phyloP scores from a whole-genome alignment of 352 stramenopile genomes.

The Globisporangium echinulatum region DNA sequence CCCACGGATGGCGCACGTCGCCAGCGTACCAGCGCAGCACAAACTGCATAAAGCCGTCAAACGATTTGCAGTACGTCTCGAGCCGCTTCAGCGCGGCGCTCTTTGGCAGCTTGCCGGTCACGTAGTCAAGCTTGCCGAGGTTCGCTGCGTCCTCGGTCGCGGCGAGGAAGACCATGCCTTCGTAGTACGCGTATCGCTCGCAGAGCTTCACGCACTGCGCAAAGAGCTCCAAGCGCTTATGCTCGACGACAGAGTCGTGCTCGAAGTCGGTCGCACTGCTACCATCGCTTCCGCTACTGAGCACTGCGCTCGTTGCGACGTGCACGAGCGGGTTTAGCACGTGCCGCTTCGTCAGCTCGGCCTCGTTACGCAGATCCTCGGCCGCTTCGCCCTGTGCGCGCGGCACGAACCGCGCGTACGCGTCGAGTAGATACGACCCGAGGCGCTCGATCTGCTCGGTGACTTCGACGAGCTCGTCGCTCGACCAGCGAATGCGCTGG shows the following conservation, averaged over 20 bases:
- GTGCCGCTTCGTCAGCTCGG: conserved; percentile 46
- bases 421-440: conserved; percentile 42
- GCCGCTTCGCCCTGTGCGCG: conserved; percentile 28
- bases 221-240: conserved; percentile 53
- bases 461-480: conserved; percentile 61
- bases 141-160: conserved; percentile 58
- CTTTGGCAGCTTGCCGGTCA: conserved; percentile 47
- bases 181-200: conserved; percentile 74
- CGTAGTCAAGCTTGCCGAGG: conserved; percentile 58
- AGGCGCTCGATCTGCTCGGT: conserved; percentile 54
- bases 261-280: conserved; percentile 17
- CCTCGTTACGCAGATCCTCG: conserved; percentile 58
- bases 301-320: conserved; percentile 37
- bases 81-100: conserved; percentile 49
- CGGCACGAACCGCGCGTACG: conserved; percentile 47
- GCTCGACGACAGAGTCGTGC: conserved; percentile 11
- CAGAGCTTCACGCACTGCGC: conserved; percentile 45
- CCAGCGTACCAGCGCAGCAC: conserved; percentile 75
- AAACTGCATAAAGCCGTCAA: conserved; percentile 55
- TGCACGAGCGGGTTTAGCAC: conserved; percentile 70
- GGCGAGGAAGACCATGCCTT: conserved; percentile 76
- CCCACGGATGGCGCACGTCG: conserved; percentile 66
- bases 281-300: background rate
- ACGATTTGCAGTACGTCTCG: conserved; percentile 53
- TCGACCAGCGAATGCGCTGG: conserved; percentile 36